These are phyloP conservation scores for Aspergillus asperescens DNA, from an alignment of 495 filamentous ascomycete species.

Conservation along the genomic window DNA sequence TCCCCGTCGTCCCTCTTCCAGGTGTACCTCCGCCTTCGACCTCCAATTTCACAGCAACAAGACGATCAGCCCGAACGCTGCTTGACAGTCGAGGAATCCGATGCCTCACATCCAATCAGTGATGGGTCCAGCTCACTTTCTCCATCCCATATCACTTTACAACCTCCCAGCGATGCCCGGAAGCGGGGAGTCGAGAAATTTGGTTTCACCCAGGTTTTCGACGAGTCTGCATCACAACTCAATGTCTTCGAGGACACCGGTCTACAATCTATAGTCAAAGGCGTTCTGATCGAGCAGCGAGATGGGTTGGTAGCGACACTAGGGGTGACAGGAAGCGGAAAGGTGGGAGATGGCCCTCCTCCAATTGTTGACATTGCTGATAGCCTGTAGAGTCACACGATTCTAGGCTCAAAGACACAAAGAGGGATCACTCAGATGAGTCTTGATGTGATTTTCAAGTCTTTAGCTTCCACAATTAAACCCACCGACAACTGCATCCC, in stretches of 20 bases:
- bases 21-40: conserved; percentile 86
- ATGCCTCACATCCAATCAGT: conserved; percentile 13
- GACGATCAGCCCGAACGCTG: conserved; percentile 59
- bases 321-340: conserved; percentile 93
- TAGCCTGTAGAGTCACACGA: conserved; percentile 83
- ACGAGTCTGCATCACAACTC: conserved; percentile 75
- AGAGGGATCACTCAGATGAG: conserved; percentile 88
- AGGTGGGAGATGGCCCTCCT: conserved; percentile 51
- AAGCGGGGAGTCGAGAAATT: conserved; percentile 89
- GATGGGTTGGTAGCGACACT: conserved; percentile 90
- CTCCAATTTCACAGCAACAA: conserved; percentile 46
- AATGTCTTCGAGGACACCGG: conserved; percentile 83
- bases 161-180: conserved; percentile 71
- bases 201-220: conserved; percentile 88
- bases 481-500: conserved; percentile 52
- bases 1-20: conserved; percentile 69
- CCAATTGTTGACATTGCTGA: conserved; percentile 11
- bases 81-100: conserved; percentile 64
- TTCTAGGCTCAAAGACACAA: conserved; percentile 80
- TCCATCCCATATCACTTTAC: conserved; percentile 80
- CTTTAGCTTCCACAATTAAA: conserved; percentile 61
- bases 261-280: conserved; percentile 68
- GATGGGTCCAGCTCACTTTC: conserved; percentile 31
- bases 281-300: conserved; percentile 71
- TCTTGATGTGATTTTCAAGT: conserved; percentile 83